Evolutionary conservation across 441 rosid species (phyloP).

Genomic region (Rhodomyrtus psidioides): DNA sequence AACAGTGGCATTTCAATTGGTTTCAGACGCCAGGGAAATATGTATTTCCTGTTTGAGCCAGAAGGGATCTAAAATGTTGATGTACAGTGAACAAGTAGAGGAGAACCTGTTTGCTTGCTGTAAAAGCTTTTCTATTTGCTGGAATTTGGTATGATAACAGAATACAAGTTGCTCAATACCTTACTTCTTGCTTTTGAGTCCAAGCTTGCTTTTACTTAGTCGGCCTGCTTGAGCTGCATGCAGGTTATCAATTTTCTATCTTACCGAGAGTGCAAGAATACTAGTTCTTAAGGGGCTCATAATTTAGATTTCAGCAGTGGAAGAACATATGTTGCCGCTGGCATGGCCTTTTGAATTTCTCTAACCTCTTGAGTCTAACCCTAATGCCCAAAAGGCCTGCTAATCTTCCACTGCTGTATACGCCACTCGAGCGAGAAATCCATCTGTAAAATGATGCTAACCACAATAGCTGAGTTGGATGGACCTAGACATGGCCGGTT

Average conservation of each 20-base stretch:
- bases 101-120: not conserved
- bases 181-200: no score
- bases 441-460: not conserved
- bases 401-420: not conserved
- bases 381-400: not conserved
- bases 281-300: not conserved
- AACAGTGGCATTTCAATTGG: not conserved
- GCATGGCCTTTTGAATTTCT: not conserved
- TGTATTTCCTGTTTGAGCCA: not conserved
- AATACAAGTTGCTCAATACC: no score
- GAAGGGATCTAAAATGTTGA: not conserved
- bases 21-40: not conserved
- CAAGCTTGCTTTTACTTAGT: not conserved
- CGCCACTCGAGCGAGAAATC: not conserved
- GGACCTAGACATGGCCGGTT: no score
- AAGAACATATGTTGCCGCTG: not conserved
- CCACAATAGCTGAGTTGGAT: not conserved
- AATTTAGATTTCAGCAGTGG: not conserved
- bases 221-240: not conserved
- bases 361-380: not conserved
- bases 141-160: no score
- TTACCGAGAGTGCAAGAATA: not conserved
- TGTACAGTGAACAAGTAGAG: not conserved
- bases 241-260: not conserved
- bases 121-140: no score